Evolutionary conservation across 208 protist genomes (phyloP), one percentile per base, ranked within the genome.

Genomic region (Leishmania gerbilli): DNA sequence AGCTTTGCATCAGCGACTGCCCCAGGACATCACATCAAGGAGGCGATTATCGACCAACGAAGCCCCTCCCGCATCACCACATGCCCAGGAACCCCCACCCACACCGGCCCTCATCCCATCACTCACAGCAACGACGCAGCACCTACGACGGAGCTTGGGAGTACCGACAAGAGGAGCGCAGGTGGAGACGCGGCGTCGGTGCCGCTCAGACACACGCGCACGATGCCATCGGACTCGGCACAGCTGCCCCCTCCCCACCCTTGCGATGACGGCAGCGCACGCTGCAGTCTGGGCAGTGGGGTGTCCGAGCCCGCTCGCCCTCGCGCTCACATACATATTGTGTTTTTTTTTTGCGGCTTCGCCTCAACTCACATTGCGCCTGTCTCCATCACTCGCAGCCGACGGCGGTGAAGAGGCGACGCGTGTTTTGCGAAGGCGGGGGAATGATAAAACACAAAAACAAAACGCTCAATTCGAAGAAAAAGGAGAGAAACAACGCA

Each of bases 341-440:
- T 40, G 37, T 40, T 40, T 40, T 1, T 2, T n/a, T 71, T 49
- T 71, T 27, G 19, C 9, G 4, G 78, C 92, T 93, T 96, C 80
- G 91, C 76, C 76, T 91, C 93, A 82, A 93, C 87, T 71, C 89
- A 67, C 80, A 95, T 91, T 83, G 85, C 85, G 71, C 90, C 88
- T 62, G 84, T 83, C 91, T 93, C 92, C 78, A 79, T 84, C 58
- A 89, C 93, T 92, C 87, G 95, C 89, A 64, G 93, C 91, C 51
- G 1, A 88, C 91, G 27, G 92, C 89, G 81, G 51, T 7, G 51
- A 19, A 55, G 15, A 55, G 51, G 0, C 51, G 51, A 55, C 51
- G 51, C 51, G 51, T 55, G 15, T 55, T 55, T 55, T 19, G 51
- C 51, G 15, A 19, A 55, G 51, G 51, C 45, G 45, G 15, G 15